Percentiles rank a stretch among this genome's conserved stretches.
Evolutionary conservation across 2,329 filamentous ascomycete genomes (phyloP).

Genomic region (Gaeumannomyces sp.): DNA sequence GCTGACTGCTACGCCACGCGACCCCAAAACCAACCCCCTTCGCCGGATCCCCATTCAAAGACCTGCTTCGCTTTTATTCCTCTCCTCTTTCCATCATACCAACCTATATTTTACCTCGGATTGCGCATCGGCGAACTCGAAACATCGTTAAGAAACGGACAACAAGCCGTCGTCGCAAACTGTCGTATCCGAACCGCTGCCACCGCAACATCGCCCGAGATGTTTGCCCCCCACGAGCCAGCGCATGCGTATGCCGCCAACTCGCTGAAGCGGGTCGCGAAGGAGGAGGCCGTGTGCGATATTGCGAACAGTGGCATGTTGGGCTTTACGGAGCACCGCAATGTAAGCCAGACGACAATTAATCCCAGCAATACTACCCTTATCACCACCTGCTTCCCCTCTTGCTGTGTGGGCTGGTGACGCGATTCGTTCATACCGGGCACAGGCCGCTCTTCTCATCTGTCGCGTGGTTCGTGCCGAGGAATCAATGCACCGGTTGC

Average conservation of each 20-base stretch:
- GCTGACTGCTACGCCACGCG: too few relatives aligned
- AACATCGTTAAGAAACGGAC: not conserved
- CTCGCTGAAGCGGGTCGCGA: conserved; percentile 41
- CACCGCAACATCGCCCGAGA: conserved; percentile 8
- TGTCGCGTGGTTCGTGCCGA: too few relatives aligned
- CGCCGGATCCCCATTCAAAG: not conserved
- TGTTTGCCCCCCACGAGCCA: conserved; percentile 13
- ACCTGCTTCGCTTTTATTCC: not conserved
- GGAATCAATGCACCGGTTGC: too few relatives aligned
- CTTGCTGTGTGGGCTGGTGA: too few relatives aligned
- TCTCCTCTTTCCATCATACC: not conserved
- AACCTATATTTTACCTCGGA: not conserved
- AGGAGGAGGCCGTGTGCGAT: conserved; percentile 33
- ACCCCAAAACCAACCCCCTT: too few relatives aligned
- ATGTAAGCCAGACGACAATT: conserved; percentile 29
- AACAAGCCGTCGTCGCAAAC: not conserved
- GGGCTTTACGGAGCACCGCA: conserved; percentile 45
- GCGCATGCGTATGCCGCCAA: conserved; percentile 26
- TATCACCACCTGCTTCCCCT: too few relatives aligned
- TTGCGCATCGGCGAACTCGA: conserved; percentile 1
- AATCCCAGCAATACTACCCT: not conserved
- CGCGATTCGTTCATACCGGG: too few relatives aligned
- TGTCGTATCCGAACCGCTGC: not conserved
- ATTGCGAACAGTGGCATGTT: conserved; percentile 26
- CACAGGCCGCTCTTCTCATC: too few relatives aligned